phyloP scores from a whole-genome alignment of 768 basidiomycete species.

The Podaxis mareebaensis region DNA sequence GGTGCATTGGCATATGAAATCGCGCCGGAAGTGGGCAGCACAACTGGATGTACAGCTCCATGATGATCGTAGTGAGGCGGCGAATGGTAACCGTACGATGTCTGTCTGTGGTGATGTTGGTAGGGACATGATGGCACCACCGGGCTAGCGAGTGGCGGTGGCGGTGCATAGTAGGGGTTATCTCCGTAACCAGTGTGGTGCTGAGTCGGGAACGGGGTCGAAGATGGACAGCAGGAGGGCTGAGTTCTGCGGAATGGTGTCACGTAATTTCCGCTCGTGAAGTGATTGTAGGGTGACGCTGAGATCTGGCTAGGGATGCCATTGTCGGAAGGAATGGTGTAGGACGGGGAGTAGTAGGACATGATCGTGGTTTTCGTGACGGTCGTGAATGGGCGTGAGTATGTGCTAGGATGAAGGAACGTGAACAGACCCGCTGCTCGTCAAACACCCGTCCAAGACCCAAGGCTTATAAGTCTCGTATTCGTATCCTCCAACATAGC shows the following conservation, averaged over 20 bases:
- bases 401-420: background rate
- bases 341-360: background rate
- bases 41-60: background rate
- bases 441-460: background rate
- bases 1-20: background rate
- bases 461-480: background rate
- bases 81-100: background rate
- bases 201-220: background rate
- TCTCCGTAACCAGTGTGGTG: background rate
- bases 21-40: background rate
- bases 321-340: background rate
- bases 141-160: background rate
- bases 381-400: background rate
- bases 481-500: background rate
- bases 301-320: background rate
- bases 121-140: background rate
- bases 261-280: constrained; percentile 2
- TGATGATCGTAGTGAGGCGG: background rate
- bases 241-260: background rate
- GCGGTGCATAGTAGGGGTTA: background rate
- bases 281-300: background rate
- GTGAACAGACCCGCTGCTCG: constrained; percentile 11
- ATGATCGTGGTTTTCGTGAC: background rate
- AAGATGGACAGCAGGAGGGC: background rate
- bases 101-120: background rate